Conservation (phyloP, 768 basidiomycete genomes). For the Lyophyllum atratum region DNA sequence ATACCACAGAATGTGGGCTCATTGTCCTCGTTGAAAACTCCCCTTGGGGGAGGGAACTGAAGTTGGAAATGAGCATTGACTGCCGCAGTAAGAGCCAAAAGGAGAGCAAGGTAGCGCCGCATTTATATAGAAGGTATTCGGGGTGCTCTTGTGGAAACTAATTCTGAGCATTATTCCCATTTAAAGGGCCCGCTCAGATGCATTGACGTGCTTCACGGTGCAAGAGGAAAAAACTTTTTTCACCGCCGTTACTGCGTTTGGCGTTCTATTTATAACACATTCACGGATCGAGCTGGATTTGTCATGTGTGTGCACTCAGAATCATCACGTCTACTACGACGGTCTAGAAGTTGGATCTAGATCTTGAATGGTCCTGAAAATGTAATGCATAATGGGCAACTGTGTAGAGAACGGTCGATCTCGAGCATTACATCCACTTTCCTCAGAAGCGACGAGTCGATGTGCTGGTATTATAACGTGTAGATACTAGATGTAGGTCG, state of each 20-base stretch:
- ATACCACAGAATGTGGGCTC: slow-evolving; percentile 72
- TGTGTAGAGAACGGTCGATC: no score
- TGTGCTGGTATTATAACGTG: no score
- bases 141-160: background rate
- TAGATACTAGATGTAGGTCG: background rate
- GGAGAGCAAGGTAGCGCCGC: slow-evolving; percentile 23
- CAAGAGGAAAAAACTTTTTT: slow-evolving; percentile 29
- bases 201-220: background rate
- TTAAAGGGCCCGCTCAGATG: background rate
- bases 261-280: slow-evolving; percentile 1
- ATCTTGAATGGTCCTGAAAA: no score
- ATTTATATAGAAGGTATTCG: slow-evolving; percentile 1
- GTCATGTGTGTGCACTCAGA: no score
- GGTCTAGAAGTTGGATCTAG: no score
- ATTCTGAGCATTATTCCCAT: background rate
- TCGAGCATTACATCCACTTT: no score
- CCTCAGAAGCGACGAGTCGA: no score
- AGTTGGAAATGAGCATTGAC: slow-evolving; percentile 80
- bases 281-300: no score
- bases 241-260: background rate
- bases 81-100: slow-evolving; percentile 39
- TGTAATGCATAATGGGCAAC: no score
- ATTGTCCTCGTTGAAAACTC: slow-evolving; percentile 59
- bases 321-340: no score
- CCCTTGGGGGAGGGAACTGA: slow-evolving; percentile 73